Base-by-base conservation (phyloP, 495 filamentous ascomycete species). In the Penicillium crystallinum region DNA sequence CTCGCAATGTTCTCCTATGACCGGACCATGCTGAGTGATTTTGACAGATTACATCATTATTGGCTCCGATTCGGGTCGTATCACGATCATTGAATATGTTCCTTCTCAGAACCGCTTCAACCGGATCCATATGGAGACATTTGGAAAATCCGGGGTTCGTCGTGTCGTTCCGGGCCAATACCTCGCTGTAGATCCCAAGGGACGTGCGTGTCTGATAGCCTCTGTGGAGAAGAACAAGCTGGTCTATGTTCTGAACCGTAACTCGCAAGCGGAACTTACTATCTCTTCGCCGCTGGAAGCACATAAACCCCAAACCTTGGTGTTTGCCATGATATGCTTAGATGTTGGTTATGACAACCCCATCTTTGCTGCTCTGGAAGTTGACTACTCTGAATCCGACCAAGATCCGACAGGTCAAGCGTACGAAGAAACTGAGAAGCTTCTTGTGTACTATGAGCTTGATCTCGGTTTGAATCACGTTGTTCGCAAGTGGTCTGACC, bases 221-320 rank as follows among this genome's bases (percentile, higher is more conserved):
- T 90, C 90, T 8, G 78, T 93, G 52, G 95, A 99, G 71, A 99
- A 99, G 82, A 97, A 97, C 72, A 97, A 97, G 74, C 87, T 99
- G 58, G 95, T 97, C 64, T 99, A 97, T 70, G 92, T 97, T 63
- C 78, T 99, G 48, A 97, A 97, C 73, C 87, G 95, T 34, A 95
- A 96, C 71, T 81, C 90, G 33, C 89, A 96, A 71, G 90, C 89
- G 29, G 90, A 96, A 65, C 79, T 97, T 62, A 93, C 90, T 22
- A 97, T 97, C 34, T 99, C 95, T 6, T 97, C 91, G 14, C 92
- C 95, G 1, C 75, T 97, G n/a, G 95, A 97, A 71, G 95, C 95
- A 6, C 93, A 97, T 70, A 95, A 91, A 68, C 82, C 90, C n/a
- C 91, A 95, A 48, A 93, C 89, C 1, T 67, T 97, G 45, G 90